Conservation (phyloP, 2,329 filamentous ascomycete genomes). For the Neurospora sp. region DNA sequence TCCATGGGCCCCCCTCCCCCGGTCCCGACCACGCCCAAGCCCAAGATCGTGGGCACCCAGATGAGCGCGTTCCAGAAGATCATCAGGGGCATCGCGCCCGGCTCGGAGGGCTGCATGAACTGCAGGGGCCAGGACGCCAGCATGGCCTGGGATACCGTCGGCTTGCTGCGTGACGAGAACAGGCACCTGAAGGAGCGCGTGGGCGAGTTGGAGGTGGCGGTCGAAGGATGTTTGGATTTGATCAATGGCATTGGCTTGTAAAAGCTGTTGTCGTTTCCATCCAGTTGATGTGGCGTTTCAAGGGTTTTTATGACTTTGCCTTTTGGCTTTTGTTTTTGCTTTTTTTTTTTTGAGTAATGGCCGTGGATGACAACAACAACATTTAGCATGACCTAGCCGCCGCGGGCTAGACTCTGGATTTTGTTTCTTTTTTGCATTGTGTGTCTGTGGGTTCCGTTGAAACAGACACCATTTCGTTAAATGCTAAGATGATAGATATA, state of each 20-base stretch:
- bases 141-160: conserved; percentile 57
- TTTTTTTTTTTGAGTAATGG: neutral
- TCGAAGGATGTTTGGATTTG: conserved; percentile 51
- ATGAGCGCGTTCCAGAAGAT: conserved; percentile 39
- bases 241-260: conserved; percentile 46
- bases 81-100: conserved; percentile 29
- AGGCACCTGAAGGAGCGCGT: conserved; percentile 50
- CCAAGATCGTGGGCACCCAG: conserved; percentile 22
- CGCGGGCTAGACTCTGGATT: neutral
- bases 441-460: neutral
- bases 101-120: conserved; percentile 35
- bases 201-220: conserved; percentile 46
- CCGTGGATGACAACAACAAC: neutral
- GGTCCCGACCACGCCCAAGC: conserved; percentile 14
- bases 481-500: neutral
- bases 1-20: neutral
- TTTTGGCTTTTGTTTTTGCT: neutral
- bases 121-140: conserved; percentile 49
- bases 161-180: conserved; percentile 52
- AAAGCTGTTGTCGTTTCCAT: conserved; percentile 7
- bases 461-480: neutral
- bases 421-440: conserved; percentile 1
- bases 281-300: neutral
- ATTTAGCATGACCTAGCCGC: neutral
- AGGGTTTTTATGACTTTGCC: conserved; percentile 1